phyloP scores from a whole-genome alignment of 2,329 filamentous ascomycete species.

The Fusarium nematophilum region DNA sequence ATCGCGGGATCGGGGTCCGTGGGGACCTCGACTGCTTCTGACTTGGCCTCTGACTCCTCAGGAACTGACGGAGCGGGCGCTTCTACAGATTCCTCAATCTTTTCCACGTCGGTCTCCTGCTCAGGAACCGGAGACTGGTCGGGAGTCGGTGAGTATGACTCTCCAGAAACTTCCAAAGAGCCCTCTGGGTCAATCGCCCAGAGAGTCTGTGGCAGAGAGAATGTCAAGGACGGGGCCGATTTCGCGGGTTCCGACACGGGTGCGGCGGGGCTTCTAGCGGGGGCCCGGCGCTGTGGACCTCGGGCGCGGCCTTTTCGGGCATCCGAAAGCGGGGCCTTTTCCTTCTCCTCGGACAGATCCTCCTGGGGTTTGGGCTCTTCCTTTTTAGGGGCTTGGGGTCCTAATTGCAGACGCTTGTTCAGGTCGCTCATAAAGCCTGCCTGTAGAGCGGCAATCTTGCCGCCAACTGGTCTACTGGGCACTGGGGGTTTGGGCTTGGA shows the following conservation, averaged over 20 bases:
- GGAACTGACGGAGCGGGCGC: background rate
- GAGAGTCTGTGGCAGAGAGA: constrained; percentile 60
- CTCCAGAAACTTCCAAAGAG: constrained; percentile 47
- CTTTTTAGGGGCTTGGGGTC: constrained; percentile 83
- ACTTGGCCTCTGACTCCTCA: constrained; percentile 23
- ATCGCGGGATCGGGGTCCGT: constrained; percentile 24
- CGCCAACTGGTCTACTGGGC: constrained; percentile 77
- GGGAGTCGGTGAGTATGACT: constrained; percentile 1
- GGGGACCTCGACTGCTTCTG: constrained; percentile 24
- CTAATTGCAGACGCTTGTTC: constrained; percentile 87
- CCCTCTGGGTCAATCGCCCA: constrained; percentile 66
- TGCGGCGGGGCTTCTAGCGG: constrained; percentile 61
- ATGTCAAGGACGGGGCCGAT: constrained; percentile 55
- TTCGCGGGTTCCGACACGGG: constrained; percentile 44
- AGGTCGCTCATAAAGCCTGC: constrained; percentile 93
- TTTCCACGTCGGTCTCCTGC: constrained; percentile 15
- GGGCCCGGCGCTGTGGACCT: constrained; percentile 83
- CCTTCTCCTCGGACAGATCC: constrained; percentile 66
- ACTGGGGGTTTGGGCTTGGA: constrained; percentile 84
- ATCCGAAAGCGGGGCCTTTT: constrained; percentile 85
- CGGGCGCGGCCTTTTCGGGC: constrained; percentile 90
- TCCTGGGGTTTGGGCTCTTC: constrained; percentile 72
- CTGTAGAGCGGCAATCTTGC: constrained; percentile 91
- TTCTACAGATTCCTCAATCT: constrained; percentile 2
- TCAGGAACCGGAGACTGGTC: constrained; percentile 16